A percentile compares a stretch with the other conserved stretches of the same genome.
Conservation (phyloP, 768 basidiomycete genomes). For the Tulasnella sp. region DNA sequence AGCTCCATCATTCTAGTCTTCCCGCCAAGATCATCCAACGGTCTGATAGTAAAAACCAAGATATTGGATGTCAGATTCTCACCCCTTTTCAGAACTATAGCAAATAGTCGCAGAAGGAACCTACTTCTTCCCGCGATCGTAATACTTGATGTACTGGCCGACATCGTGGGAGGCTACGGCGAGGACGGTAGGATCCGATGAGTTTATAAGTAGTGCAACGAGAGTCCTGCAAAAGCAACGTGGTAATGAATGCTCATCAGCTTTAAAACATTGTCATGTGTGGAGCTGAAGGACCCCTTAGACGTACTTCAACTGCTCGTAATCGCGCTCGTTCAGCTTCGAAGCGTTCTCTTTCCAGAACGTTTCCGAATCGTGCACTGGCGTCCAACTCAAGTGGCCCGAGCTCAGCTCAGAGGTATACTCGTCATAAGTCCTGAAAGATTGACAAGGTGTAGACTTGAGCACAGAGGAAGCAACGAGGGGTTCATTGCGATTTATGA, state of each 20-base stretch:
- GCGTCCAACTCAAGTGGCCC: constrained; percentile 90
- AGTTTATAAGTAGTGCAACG: constrained; percentile 56
- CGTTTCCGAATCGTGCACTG: constrained; percentile 89
- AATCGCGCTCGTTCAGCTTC: constrained; percentile 74
- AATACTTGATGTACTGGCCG: constrained; percentile 88
- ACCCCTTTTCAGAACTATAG: no score
- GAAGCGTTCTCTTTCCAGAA: constrained; percentile 96
- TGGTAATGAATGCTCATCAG: background rate
- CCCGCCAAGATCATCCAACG: constrained; percentile 72
- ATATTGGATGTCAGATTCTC: background rate
- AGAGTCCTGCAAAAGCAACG: constrained; percentile 48
- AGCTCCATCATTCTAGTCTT: constrained; percentile 85
- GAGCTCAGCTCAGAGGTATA: constrained; percentile 83
- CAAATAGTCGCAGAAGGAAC: constrained; percentile 21
- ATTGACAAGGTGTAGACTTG: no score
- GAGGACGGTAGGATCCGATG: constrained; percentile 63
- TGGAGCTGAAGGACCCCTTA: no score
- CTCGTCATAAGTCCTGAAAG: constrained; percentile 95
- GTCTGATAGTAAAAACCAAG: constrained; percentile 32
- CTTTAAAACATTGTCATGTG: no score
- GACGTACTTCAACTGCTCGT: constrained; percentile 69
- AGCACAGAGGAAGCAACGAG: background rate
- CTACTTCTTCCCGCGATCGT: constrained; percentile 85
- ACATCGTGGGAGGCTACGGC: constrained; percentile 90
- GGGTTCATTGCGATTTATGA: background rate